Evolutionary conservation across 1,284 basidiomycete genomes (phyloP).

Genomic region (Trichosporon coremiiforme): DNA sequence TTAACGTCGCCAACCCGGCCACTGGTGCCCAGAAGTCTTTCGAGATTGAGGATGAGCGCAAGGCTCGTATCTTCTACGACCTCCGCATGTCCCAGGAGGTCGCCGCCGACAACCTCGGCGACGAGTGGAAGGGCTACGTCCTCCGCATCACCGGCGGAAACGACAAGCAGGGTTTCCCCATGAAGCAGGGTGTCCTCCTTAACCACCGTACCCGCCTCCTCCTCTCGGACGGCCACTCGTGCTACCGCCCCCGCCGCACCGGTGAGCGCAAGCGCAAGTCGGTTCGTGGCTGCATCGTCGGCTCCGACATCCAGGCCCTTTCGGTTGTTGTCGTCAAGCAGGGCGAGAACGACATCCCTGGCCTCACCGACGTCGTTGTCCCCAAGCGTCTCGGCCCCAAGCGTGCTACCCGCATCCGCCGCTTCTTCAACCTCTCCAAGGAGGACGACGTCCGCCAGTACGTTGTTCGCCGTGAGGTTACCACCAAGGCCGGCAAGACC

Average conservation of each 20-base stretch:
- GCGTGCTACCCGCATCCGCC: conserved; percentile 91
- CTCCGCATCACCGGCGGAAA: conserved; percentile 85
- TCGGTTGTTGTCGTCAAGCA: conserved; percentile 96
- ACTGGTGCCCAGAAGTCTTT: conserved; percentile 96
- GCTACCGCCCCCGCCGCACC: conserved; percentile 88
- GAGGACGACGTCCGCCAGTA: conserved; percentile 98
- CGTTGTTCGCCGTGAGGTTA: conserved; percentile 84
- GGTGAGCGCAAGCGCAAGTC: conserved; percentile 99
- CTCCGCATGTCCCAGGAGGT: conserved; percentile 97
- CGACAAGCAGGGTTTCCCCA: conserved; percentile 60
- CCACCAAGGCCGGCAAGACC: conserved; percentile 93
- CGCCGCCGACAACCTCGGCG: conserved; percentile 79
- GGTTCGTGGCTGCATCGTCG: conserved; percentile 96
- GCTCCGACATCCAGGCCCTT: conserved; percentile 92
- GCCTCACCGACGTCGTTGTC: conserved; percentile 87
- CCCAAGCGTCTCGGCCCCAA: conserved; percentile 85
- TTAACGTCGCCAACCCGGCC: conserved; percentile 95
- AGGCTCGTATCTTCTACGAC: conserved; percentile 92
- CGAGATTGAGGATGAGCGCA: conserved; percentile 90
- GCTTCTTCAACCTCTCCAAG: conserved; percentile 98
- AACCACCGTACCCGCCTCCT: conserved; percentile 93
- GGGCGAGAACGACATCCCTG: conserved; percentile 88
- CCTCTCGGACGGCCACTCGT: conserved; percentile 93
- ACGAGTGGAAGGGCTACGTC: conserved; percentile 97
- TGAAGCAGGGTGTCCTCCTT: conserved; percentile 98